Evolutionary conservation across 768 basidiomycete species (phyloP), one percentile per base, ranked within the genome.

Genomic region (Austroboletus eburneus): DNA sequence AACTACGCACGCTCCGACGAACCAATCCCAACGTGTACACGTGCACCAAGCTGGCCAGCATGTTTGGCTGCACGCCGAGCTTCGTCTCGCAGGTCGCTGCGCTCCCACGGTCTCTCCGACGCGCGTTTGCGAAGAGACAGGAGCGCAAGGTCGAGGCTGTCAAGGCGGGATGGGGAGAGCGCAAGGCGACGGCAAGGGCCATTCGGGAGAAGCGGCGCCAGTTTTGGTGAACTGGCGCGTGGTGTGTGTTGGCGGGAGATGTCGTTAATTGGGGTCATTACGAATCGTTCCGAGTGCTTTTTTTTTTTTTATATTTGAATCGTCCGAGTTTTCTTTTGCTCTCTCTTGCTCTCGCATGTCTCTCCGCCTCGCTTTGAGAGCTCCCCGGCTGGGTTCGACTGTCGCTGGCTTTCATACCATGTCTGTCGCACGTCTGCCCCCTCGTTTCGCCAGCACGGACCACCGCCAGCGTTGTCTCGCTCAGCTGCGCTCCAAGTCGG

Each of bases 191-290:
- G 45, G 71, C 77, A 5, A 73, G 72, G 63, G 83, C 82, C n/a
- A 79, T 90, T 41, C 68, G 75, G 55, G 72, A 72, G 59, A 87
- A 83, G 65, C 75, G 87, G 53, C 78, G 77, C 54, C 76, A 80
- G 61, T 74, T 83, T 58, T 91, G 89, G 89, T 91, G 73, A 39
- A 13, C 16, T n/a, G n/a, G n/a, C n/a, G n/a, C n/a, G n/a, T n/a
- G n/a, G n/a, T n/a, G n/a, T n/a, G n/a, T n/a, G 9, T 33, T 33
- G 16, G 9, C 16, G 25, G 25, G 25, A 5, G 25, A 12, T n/a
- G 23, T 49, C 4, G 36, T 16, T 20, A 14, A n/a, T n/a, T n/a
- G n/a, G n/a, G n/a, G n/a, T n/a, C n/a, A n/a, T 33, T 16, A 16
- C 32, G 32, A 27, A 9, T 33, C 32, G 32, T 33, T 13, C 32